Conservation (phyloP, 2,329 filamentous ascomycete genomes). For the Fusarium anthophilum region DNA sequence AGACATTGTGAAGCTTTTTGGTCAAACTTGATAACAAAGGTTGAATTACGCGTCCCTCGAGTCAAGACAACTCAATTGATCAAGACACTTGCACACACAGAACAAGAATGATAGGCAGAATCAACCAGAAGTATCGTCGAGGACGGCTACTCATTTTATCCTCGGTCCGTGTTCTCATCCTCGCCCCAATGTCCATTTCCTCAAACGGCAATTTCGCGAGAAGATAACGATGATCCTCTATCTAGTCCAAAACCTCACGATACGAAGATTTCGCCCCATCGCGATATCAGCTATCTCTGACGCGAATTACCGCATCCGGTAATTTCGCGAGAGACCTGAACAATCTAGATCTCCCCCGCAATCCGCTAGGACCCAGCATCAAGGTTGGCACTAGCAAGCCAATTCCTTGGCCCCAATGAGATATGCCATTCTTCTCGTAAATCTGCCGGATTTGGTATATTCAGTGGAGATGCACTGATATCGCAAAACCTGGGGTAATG, state of each 20-base stretch:
- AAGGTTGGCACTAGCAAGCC: neutral
- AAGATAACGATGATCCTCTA: neutral
- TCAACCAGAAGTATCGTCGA: neutral
- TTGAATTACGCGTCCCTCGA: neutral
- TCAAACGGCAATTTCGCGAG: neutral
- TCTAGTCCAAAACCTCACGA: neutral
- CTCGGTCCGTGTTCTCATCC: slow-evolving; percentile 3
- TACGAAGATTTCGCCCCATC: neutral
- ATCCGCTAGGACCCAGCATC: neutral
- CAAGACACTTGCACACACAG: neutral
- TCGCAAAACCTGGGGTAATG: slow-evolving; percentile 14
- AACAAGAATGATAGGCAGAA: neutral
- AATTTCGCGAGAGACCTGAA: neutral
- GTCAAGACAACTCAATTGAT: rapidly evolving
- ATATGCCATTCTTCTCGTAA: neutral
- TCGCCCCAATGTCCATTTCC: neutral
- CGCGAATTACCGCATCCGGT: neutral
- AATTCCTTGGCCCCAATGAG: neutral
- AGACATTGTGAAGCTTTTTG: slow-evolving; percentile 21
- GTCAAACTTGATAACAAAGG: neutral
- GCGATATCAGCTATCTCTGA: neutral
- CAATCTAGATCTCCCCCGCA: slow-evolving; percentile 5
- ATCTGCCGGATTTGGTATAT: neutral
- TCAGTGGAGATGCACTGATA: neutral
- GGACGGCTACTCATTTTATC: slow-evolving; percentile 23